Evolutionary conservation across 2,329 filamentous ascomycete genomes (phyloP), one percentile per base, ranked within the genome.

Genomic region (Diplodia scrobiculata): DNA sequence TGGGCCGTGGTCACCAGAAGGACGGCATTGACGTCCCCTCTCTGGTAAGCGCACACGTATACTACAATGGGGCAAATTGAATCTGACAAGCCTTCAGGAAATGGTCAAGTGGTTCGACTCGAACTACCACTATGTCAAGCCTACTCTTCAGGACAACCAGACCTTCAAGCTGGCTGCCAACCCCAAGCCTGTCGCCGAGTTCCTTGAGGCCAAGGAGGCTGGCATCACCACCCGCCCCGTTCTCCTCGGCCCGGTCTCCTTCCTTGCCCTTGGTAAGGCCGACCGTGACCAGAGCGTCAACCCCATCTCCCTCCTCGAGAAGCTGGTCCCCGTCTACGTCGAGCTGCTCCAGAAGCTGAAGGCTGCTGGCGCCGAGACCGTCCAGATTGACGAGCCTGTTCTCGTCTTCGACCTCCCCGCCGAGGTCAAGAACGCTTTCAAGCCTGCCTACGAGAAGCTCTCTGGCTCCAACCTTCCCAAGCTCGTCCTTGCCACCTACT

Each of bases 71-170:
- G 11, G 25, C 32, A 19, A n/a, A 21, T 59, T 32, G 60, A 55
- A 52, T 68, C 73, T 78, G 72, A 81, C 69, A 59, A 53, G 48
- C 59, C 7, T 68, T 34, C 68, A 85, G 84, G 95, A 99, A 87
- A 99, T 99, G 95, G 95, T 99, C 76, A 99, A 99, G 87, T 99
- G 95, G 95, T 99, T 99, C 79, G 95, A 99, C 87, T 97, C 92
- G 72, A 99, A 99, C 90, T 99, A 99, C 89, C 95, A 98, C 87
- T 99, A 99, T 82, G 95, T 98, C 84, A 98, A 98, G 89, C 95
- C 95, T 71, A 97, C 95, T 70, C 88, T 99, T 72, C 92, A 97
- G 83, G 89, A 97, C 84, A 90, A 91, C 86, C 95, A 99, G 87
- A 89, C 86, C 77, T 99, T 99, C 89, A 93, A 90, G 83, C 91